Evolutionary conservation across 2,329 filamentous ascomycete species (phyloP).

Genomic region (Nakataea oryzae): DNA sequence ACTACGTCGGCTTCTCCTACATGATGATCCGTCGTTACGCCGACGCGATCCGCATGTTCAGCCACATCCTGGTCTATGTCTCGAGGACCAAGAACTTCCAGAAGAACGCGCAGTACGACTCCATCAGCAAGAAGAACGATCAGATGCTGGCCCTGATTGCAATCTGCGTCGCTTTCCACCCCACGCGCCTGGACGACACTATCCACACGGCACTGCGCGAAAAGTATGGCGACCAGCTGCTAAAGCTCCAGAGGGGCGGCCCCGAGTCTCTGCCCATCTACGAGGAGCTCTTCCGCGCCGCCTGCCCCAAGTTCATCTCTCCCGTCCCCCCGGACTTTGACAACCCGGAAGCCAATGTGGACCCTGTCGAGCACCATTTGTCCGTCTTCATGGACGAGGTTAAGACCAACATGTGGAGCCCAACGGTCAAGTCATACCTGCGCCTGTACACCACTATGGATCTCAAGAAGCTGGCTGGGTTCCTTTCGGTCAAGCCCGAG

Average conservation of each 20-base stretch:
- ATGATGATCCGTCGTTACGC: slow-evolving; percentile 99
- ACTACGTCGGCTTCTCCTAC: slow-evolving; percentile 99
- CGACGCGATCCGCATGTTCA: slow-evolving; percentile 99
- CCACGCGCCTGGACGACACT: slow-evolving; percentile 93
- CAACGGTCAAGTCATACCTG: slow-evolving; percentile 95
- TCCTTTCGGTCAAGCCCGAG: slow-evolving; percentile 94
- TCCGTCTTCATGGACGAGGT: slow-evolving; percentile 99
- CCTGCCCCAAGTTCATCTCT: slow-evolving; percentile 99
- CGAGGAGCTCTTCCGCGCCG: slow-evolving; percentile 92
- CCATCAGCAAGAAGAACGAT: slow-evolving; percentile 99
- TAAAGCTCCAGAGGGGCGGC: slow-evolving; percentile 90
- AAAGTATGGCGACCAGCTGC: slow-evolving; percentile 98
- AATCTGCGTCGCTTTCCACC: slow-evolving; percentile 97
- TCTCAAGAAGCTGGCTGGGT: slow-evolving; percentile 92
- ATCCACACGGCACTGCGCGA: slow-evolving; percentile 96
- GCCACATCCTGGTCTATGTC: slow-evolving; percentile 98
- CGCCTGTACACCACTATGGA: slow-evolving; percentile 99
- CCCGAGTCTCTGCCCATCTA: slow-evolving; percentile 93
- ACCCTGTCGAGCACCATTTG: slow-evolving; percentile 95
- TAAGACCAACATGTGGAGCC: slow-evolving; percentile 97
- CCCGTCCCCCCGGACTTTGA: slow-evolving; percentile 96
- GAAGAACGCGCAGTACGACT: slow-evolving; percentile 97
- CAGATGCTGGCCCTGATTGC: slow-evolving; percentile 99
- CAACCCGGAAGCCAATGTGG: slow-evolving; percentile 88
- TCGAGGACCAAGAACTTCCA: slow-evolving; percentile 99